Evolutionary conservation across 2,329 filamentous ascomycete genomes (phyloP), one percentile per base, ranked within the genome.

Genomic region (Claviceps capensis): DNA sequence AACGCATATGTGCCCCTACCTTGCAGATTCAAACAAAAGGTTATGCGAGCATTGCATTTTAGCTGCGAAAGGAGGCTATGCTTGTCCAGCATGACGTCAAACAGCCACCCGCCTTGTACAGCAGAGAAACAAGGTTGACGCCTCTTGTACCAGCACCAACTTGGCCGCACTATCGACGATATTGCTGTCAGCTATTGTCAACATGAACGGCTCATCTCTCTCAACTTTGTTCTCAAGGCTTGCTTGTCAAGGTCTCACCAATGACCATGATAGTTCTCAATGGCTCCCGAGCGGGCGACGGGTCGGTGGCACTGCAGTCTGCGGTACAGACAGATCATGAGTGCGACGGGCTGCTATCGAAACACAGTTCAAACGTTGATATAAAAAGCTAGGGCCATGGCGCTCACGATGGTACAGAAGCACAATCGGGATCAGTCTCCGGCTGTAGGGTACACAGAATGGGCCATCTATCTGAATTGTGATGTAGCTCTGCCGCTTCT

Each of bases 11-110:
- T 64, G 62, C 49, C 59, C 60, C 4, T 60, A 56, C 43, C 54
- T 64, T 14, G 58, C 60, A 8, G 62, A 64, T 53, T 63, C 61
- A 46, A 62, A 61, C 40, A 54, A 54, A 11, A 53, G 48, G 5
- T 54, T 64, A 9, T 64, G 62, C 54, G 52, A 50, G 16, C 55
- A 57, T 16, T 64, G 62, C 50, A 53, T 61, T 16, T 34, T 52
- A 36, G 59, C 60, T 22, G 56, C 52, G 19, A 50, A 60, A 17
- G 60, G 56, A 37, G 60, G 62, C 13, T 56, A 60, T 50, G 59
- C 62, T 19, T 64, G 62, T 47, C 46, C 55, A 40, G 59, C 42
- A 43, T 14, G 49, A 23, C 14, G 38, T 9, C 16, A 37, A 9
- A 26, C 6, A 4, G 3, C 2, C 17, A 16, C 8, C 8, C 13